A percentile compares a stretch with the other conserved stretches of the same genome.
Conservation (phyloP, 768 basidiomycete genomes). For the Mycena amicta region DNA sequence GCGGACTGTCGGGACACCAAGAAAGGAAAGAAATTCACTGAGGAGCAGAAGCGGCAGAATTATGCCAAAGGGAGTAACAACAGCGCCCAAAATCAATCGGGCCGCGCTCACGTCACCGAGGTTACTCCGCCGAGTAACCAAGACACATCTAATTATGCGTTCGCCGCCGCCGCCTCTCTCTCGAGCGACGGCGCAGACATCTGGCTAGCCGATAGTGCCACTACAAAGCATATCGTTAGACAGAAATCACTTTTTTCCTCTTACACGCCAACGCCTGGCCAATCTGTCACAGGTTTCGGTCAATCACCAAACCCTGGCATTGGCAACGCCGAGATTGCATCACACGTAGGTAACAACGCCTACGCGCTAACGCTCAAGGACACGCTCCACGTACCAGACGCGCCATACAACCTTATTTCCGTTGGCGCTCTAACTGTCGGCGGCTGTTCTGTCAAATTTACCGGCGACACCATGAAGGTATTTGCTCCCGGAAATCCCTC, state of each 20-base stretch:
- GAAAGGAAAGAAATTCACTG: constrained; percentile 6
- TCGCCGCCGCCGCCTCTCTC: background rate
- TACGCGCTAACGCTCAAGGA: background rate
- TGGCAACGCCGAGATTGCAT: constrained; percentile 2
- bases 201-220: constrained; percentile 7
- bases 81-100: background rate
- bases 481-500: background rate
- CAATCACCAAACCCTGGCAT: background rate
- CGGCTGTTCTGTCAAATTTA: background rate
- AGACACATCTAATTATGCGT: background rate
- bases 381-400: background rate
- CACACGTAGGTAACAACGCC: background rate
- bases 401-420: background rate
- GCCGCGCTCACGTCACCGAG: background rate
- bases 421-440: background rate
- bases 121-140: background rate
- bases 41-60: constrained; percentile 10
- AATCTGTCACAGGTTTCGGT: constrained; percentile 6
- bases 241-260: background rate
- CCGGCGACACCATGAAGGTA: background rate
- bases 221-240: constrained; percentile 3
- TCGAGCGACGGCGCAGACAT: background rate
- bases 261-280: background rate
- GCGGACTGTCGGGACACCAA: constrained; percentile 10
- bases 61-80: background rate